Evolutionary conservation across 768 basidiomycete genomes (phyloP), one percentile per base, ranked within the genome.

Genomic region (Hortiboletus campestris): DNA sequence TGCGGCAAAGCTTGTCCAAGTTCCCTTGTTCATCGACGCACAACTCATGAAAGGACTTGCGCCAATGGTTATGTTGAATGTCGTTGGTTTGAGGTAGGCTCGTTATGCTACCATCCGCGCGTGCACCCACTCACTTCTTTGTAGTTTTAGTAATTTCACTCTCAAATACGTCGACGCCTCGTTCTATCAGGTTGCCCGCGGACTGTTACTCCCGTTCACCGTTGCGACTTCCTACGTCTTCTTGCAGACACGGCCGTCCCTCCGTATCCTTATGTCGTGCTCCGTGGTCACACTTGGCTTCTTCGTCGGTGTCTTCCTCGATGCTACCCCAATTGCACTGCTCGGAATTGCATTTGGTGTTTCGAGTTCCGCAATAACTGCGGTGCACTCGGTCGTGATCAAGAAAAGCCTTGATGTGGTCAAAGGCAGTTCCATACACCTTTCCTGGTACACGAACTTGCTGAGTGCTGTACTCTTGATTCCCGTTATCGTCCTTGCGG

Each of bases 171-270:
- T 97, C 62, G 94, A 94, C 53, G 91, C 92, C 13, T 94, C 93
- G 0, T 94, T 96, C 73, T 94, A 96, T 71, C 94, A 96, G 76
- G 89, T 98, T 59, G 95, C 95, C 0, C 88, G 95, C 16, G 95
- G 95, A 11, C 80, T 98, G 57, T 84, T 98, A 29, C 84, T 98
- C 22, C 95, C 96, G 0, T 89, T 94, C 78, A 98, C 96, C 17
- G 93, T 97, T 63, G 76, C 78, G 65, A 87, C 92, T n/a, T 94
- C 95, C 40, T 89, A 82, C 70, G 28, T 91, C 64, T 76, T 91
- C 67, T 84, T 97, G 32, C 79, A 85, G 58, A 69, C 91, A 10
- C 82, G 87, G 6, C 92, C 94, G 2, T 90, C 92, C 17, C 67
- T 85, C 7, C 80, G 80, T 32, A 89, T 94, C 59, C 80, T 95